Conservation (phyloP, 2,329 filamentous ascomycete genomes). For the Epichloe glyceriae region DNA sequence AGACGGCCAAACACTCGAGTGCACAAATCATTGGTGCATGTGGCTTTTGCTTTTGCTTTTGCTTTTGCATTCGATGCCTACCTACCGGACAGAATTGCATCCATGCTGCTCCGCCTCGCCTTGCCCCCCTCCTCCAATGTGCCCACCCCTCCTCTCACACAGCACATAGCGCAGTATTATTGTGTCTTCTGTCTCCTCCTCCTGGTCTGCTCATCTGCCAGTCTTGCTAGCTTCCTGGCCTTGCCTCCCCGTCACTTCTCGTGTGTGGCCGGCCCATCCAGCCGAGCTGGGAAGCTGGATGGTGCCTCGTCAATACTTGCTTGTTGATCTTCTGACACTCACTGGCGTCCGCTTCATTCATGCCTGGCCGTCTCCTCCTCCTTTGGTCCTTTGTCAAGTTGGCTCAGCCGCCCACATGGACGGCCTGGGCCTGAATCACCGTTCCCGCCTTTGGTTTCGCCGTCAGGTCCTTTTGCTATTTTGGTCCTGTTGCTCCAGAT, state of each 20-base stretch:
- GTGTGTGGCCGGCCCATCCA: conserved; percentile 3
- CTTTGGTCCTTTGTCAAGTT: not conserved
- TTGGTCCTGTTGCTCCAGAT: not conserved
- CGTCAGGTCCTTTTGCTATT: not conserved
- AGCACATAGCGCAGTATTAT: not conserved
- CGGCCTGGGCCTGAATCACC: conserved; percentile 3
- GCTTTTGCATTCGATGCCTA: too few species aligned
- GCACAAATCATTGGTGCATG: too few species aligned
- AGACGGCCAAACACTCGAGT: too few species aligned
- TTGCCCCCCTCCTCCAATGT: too few species aligned
- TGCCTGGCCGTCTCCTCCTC: not conserved
- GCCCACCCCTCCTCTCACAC: too few species aligned
- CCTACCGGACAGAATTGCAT: too few species aligned
- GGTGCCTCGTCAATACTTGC: not conserved
- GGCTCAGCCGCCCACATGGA: not conserved
- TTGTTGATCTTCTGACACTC: conserved; percentile 3
- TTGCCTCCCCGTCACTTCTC: not conserved
- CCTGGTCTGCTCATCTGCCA: not conserved
- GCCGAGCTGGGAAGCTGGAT: not conserved
- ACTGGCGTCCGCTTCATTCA: conserved; percentile 4
- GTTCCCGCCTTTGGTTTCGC: conserved; percentile 1
- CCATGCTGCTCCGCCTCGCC: too few species aligned
- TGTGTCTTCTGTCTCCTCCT: not conserved
- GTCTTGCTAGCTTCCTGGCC: not conserved
- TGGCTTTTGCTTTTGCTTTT: too few species aligned